These are phyloP conservation scores for Usnea hakonensis DNA, from an alignment of 495 filamentous ascomycete genomes.

Conservation along the genomic window DNA sequence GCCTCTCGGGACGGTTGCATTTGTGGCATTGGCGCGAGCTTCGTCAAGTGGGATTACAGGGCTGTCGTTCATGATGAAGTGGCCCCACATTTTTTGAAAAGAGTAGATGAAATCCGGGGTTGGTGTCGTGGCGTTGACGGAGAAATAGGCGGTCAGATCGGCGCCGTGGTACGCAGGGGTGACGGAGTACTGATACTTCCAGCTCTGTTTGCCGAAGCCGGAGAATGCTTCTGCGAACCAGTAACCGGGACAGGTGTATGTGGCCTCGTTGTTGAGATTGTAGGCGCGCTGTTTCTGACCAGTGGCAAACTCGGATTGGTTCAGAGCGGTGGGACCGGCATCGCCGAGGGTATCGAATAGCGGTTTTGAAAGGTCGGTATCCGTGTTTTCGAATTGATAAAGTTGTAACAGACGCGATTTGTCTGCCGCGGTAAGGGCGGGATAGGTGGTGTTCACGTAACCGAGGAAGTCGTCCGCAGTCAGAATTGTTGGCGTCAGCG, in stretches of 20 bases:
- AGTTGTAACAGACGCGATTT: slow-evolving; percentile 34
- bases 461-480: slow-evolving; percentile 33
- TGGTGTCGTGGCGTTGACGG: slow-evolving; percentile 17
- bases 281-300: slow-evolving; percentile 41
- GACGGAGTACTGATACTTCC: slow-evolving; percentile 53
- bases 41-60: slow-evolving; percentile 26
- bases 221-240: slow-evolving; percentile 53
- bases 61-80: slow-evolving; percentile 43
- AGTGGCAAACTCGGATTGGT: slow-evolving; percentile 39
- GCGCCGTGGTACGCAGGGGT: slow-evolving; percentile 47
- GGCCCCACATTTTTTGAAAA: slow-evolving; percentile 33
- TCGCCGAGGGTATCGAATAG: slow-evolving; percentile 38
- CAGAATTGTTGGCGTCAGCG: slow-evolving; percentile 43
- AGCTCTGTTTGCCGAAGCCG: slow-evolving; percentile 30
- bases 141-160: slow-evolving; percentile 49
- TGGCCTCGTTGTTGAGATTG: slow-evolving; percentile 53
- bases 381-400: slow-evolving; percentile 33
- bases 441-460: slow-evolving; percentile 41
- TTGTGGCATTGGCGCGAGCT: not conserved
- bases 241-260: slow-evolving; percentile 50
- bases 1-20: not conserved
- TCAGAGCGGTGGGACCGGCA: slow-evolving; percentile 36
- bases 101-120: slow-evolving; percentile 16
- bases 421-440: slow-evolving; percentile 38
- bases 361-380: slow-evolving; percentile 18